These are phyloP conservation scores for Talaromyces sp. DNA, from an alignment of 2,329 filamentous ascomycete species.

Conservation along the genomic window DNA sequence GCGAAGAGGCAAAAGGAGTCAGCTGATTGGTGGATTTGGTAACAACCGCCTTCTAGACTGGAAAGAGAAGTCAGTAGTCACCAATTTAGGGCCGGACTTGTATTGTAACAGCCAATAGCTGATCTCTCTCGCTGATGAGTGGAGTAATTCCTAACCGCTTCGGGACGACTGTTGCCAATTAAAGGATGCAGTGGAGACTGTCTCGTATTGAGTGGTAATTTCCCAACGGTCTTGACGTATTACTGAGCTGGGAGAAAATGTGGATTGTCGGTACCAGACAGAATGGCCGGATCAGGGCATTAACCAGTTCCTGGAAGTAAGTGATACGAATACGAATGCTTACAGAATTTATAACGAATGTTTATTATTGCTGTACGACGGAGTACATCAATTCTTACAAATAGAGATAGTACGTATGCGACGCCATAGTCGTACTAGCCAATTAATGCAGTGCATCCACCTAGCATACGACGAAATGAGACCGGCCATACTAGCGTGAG, in stretches of 20 bases:
- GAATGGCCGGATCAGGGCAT: conserved; percentile 1
- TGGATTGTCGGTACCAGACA: not conserved
- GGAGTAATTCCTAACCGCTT: not conserved
- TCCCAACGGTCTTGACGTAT: not conserved
- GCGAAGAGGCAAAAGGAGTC: not conserved
- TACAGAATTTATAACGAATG: not conserved
- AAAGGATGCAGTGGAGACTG: not conserved
- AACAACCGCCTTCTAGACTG: not conserved
- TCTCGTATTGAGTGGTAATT: not conserved
- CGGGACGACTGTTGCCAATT: not conserved
- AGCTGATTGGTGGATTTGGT: not conserved
- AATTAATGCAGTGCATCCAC: not conserved
- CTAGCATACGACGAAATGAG: not conserved
- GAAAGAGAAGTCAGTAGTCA: not conserved
- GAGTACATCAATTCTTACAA: not conserved
- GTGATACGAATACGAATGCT: not conserved
- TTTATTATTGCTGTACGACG: not conserved
- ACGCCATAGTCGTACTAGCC: not conserved
- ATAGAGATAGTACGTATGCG: not conserved
- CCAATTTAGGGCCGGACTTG: not conserved
- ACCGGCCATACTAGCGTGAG: not conserved
- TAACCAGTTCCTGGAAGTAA: not conserved
- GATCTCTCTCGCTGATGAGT: too few species aligned
- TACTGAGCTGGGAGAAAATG: not conserved
- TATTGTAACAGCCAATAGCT: not conserved